phyloP scores from a whole-genome alignment of 768 basidiomycete genomes.

The Pisolithus albus region DNA sequence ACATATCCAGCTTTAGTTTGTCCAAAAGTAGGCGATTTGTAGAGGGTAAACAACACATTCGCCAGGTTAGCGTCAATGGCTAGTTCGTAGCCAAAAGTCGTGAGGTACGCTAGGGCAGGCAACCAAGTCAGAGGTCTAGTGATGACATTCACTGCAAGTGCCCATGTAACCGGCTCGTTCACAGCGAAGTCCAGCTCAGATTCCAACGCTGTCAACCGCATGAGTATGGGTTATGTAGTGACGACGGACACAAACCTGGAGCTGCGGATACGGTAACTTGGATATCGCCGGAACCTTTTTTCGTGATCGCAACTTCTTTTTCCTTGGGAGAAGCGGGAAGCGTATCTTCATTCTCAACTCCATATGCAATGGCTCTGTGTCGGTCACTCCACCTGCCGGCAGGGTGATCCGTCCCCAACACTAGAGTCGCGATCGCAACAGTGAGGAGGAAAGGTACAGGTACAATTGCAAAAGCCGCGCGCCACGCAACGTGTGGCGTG shows the following conservation, averaged over 20 bases:
- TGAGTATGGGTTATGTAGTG: not conserved
- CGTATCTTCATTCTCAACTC: constrained; percentile 1
- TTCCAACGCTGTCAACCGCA: constrained; percentile 11
- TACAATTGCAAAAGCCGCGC: constrained; percentile 49
- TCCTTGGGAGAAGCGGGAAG: constrained; percentile 18
- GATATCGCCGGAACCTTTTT: constrained; percentile 14
- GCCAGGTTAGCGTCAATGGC: constrained; percentile 49
- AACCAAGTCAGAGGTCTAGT: constrained; percentile 46
- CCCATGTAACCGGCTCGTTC: constrained; percentile 36
- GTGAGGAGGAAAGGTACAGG: constrained; percentile 46
- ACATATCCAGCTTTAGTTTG: constrained; percentile 49
- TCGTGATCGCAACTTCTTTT: constrained; percentile 23
- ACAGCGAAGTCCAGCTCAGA: constrained; percentile 39
- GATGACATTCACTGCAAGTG: constrained; percentile 28
- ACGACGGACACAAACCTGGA: constrained; percentile 1
- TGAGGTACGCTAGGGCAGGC: constrained; percentile 45
- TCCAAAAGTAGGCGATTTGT: constrained; percentile 32
- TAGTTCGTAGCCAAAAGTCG: constrained; percentile 54
- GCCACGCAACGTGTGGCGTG: constrained; percentile 41
- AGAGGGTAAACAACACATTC: constrained; percentile 37
- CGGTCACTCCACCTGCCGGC: constrained; percentile 47
- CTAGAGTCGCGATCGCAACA: constrained; percentile 33
- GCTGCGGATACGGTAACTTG: constrained; percentile 14
- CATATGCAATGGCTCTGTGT: constrained; percentile 31
- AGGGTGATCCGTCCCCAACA: constrained; percentile 50